Base-by-base conservation (phyloP, 2,329 filamentous ascomycete species). In the Penicillium sp. region DNA sequence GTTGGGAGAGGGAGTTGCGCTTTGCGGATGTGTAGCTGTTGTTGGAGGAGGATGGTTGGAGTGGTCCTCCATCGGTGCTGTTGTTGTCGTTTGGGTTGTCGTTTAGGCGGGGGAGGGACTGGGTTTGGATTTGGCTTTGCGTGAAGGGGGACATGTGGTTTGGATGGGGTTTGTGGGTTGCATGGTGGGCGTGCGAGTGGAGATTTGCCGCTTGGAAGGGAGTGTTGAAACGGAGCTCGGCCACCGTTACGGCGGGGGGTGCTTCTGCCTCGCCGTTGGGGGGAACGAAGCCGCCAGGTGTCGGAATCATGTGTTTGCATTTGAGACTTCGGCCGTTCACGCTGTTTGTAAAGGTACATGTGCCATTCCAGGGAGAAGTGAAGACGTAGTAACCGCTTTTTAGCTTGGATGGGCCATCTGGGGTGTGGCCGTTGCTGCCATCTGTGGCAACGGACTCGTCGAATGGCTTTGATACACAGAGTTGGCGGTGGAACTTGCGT, bases 141-240 rank as follows among this genome's bases (percentile, higher is more conserved):
- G 56, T 59, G 54, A 67, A 68, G 23, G 64, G 61, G 31, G 64
- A 69, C 27, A 62, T 33, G 53, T 67, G 67, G 23, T 64, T 65
- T 27, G 63, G 61, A 15, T 61, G 59, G 19, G 63, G 62, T 12
- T 65, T 60, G 58, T 69, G 62, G 37, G 38, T 43, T 42, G 42
- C 33, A 8, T 67, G 51, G 53, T 68, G 50, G 66, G 56, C 61
- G 50, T 67, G 65, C 8, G 58, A 61, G 49, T 75, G 49, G 61
- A 73, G 62, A 50, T 70, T 70, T 55, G 71, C 65, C 15, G 72
- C 64, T 69, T 80, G 74, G 49, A 82, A 84, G 1, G 91, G 92
- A 0, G 96, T 83, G 71, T 96, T 96, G 80, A 96, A 97, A 19
- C 93, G 86, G 58, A 97, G 79, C 74, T 97, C 93, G 73, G 91